phyloP scores from a whole-genome alignment of 208 protist species.

The Trypanosoma mega region DNA sequence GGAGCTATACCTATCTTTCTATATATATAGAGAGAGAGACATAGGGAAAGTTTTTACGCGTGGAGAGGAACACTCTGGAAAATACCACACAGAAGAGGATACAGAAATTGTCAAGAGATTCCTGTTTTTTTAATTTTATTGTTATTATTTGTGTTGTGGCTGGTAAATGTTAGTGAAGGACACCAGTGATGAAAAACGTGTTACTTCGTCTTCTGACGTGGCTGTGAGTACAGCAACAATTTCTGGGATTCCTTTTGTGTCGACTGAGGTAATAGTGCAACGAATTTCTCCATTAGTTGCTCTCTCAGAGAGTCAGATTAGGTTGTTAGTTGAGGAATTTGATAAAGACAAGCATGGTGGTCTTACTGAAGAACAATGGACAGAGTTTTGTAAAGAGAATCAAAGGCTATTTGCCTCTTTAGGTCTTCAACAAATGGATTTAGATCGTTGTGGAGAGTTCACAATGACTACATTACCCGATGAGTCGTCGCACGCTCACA shows the following conservation, averaged over 20 bases:
- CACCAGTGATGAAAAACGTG: not conserved
- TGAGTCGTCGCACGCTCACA: constrained; percentile 2
- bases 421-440: constrained; percentile 51
- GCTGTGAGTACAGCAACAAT: too few species aligned
- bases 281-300: constrained; percentile 46
- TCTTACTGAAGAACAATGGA: constrained; percentile 68
- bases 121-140: constrained; percentile 20
- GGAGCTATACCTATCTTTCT: too few species aligned
- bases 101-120: constrained; percentile 2
- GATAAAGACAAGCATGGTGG: constrained; percentile 57
- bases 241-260: constrained; percentile 29
- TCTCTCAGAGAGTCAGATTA: constrained; percentile 41
- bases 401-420: constrained; percentile 52
- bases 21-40: too few species aligned
- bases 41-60: too few species aligned
- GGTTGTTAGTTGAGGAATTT: constrained; percentile 48
- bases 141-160: constrained; percentile 7
- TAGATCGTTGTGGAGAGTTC: constrained; percentile 70
- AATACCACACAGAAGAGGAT: too few species aligned
- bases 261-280: constrained; percentile 59
- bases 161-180: constrained; percentile 25
- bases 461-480: constrained; percentile 29
- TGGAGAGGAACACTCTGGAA: too few species aligned
- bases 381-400: constrained; percentile 69
- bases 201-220: not conserved